Evolutionary conservation across 352 stramenopile genomes (phyloP), one percentile per base, ranked within the genome.

Genomic region (Pythium oligandrum): DNA sequence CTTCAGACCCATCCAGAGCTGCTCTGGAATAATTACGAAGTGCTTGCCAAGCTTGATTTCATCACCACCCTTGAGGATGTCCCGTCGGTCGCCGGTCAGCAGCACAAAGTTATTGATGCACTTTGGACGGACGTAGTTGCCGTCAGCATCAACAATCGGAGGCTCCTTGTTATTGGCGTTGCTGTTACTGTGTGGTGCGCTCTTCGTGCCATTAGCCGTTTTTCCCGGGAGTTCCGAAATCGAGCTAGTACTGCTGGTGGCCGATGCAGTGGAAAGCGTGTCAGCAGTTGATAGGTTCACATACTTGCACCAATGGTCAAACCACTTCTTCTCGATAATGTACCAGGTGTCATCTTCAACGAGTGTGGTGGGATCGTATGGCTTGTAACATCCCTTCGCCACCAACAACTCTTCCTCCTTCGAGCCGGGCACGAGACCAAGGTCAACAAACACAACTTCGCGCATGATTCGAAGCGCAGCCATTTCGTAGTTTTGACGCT

Each of bases 1-100:
- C 53, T 97, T 93, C 4, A 97, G 67, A 33, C 78, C 86, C 61
- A 93, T 88, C 86, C 85, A 98, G 6, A 96, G 69, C 49, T 88
- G 78, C 55, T 93, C 85, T 30, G 71, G 78, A 32, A 98, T 79
- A 4, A 97, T 76, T 26, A 93, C 71, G 59, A 90, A 96, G 53
- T 97, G 84, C 35, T 86, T 84, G 1, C 76, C 82, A 6, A 79
- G 47, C 48, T 89, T 86, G 59, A 93, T 86, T 34, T 93, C 81
- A 7, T 93, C 85, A 3, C 72, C 61, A 12, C 73, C 63, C 51
- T 85, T 85, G 11, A 95, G 68, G 34, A 89, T 73, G 47, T 92
- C 78, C 12, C 71, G 71, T 9, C 81, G 78, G 40, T 94, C 80
- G 47, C 58, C 81, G 6, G 76, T 91, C 10, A 93, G 57, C 40